Evolutionary conservation across 192 early-diverging fungal genomes (phyloP).

Genomic region (Coemansia reversa): DNA sequence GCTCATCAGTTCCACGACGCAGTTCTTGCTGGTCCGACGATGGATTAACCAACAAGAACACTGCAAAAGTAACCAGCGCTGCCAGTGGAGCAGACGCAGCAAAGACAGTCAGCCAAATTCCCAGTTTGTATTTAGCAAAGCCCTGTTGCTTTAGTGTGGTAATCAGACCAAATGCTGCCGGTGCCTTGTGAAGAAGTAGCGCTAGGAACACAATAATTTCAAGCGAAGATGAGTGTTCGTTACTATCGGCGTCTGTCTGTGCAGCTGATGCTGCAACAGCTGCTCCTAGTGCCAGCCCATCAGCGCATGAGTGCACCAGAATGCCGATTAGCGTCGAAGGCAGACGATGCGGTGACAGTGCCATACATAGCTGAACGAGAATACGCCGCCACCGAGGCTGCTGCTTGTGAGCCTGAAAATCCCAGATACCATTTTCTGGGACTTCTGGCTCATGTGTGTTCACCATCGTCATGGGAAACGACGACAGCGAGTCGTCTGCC

Average conservation of each 20-base stretch:
- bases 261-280: conserved; percentile 62
- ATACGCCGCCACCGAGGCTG: conserved; percentile 42
- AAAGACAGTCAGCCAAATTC: conserved; percentile 77
- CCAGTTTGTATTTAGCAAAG: conserved; percentile 61
- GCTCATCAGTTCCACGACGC: conserved; percentile 21
- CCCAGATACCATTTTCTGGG: background rate
- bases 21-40: background rate
- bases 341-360: conserved; percentile 43
- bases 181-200: conserved; percentile 95
- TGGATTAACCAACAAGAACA: conserved; percentile 20
- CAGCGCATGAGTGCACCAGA: conserved; percentile 93
- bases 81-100: conserved; percentile 81
- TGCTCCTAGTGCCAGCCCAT: conserved; percentile 92
- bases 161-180: conserved; percentile 86
- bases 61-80: conserved; percentile 61
- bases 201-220: conserved; percentile 86
- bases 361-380: conserved; percentile 12
- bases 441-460: background rate
- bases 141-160: conserved; percentile 84
- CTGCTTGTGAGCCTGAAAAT: conserved; percentile 28
- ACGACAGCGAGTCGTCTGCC: conserved; percentile 11
- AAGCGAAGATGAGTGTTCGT: conserved; percentile 57
- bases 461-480: conserved; percentile 4
- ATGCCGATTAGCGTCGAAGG: conserved; percentile 83
- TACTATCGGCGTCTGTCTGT: conserved; percentile 7